A percentile compares a stretch with the other conserved stretches of the same genome.
These are phyloP conservation scores for Aspergillus cavernicola DNA, from an alignment of 495 filamentous ascomycete species.

Conservation along the genomic window DNA sequence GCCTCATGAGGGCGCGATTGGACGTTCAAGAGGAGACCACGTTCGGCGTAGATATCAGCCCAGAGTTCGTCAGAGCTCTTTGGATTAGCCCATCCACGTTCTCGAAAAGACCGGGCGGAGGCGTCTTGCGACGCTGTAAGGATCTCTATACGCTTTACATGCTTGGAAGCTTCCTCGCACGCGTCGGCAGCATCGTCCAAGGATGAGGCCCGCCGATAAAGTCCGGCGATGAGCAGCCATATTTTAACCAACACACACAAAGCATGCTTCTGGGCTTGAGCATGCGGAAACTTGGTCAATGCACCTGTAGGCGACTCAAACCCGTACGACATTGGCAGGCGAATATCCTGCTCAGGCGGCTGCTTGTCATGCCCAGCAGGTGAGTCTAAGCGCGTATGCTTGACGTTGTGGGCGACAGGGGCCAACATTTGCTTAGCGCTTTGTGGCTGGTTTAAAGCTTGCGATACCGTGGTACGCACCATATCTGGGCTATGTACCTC, in stretches of 20 bases:
- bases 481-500: conserved; percentile 20
- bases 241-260: conserved; percentile 66
- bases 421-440: conserved; percentile 40
- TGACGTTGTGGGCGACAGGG: conserved; percentile 49
- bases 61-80: conserved; percentile 76
- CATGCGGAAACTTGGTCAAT: conserved; percentile 33
- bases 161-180: conserved; percentile 72
- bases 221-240: conserved; percentile 83
- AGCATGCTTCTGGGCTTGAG: conserved; percentile 51
- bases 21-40: conserved; percentile 62
- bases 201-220: conserved; percentile 80
- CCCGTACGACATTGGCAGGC: conserved; percentile 43
- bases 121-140: conserved; percentile 41
- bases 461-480: conserved; percentile 43
- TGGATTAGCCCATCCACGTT: conserved; percentile 67
- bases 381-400: conserved; percentile 36
- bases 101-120: conserved; percentile 49
- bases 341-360: conserved; percentile 50
- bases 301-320: conserved; percentile 43
- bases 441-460: conserved; percentile 17
- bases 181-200: conserved; percentile 74
- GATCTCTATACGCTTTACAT: conserved; percentile 50
- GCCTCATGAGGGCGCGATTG: conserved; percentile 63
- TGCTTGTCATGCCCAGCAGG: conserved; percentile 46
- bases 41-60: conserved; percentile 76